Evolutionary conservation across 192 early-diverging fungal genomes (phyloP).

Genomic region (Chytriomyces confervae): DNA sequence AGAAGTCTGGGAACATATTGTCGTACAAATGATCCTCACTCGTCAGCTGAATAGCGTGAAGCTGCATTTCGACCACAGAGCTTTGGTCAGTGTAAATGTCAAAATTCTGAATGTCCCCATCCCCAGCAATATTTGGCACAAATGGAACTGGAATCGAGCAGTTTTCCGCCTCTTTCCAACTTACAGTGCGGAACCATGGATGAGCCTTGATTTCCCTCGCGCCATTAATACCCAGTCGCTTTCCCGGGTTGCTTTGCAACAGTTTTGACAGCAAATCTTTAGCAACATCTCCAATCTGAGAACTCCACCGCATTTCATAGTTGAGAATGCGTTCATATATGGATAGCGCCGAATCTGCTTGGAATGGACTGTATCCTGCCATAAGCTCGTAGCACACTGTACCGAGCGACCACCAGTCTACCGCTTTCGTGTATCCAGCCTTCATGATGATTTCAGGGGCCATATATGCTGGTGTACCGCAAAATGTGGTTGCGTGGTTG

Average conservation of each 20-base stretch:
- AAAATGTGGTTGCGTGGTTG: slow-evolving; percentile 61
- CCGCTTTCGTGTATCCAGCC: slow-evolving; percentile 49
- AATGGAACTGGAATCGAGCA: slow-evolving; percentile 36
- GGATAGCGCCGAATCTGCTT: slow-evolving; percentile 41
- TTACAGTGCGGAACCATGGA: slow-evolving; percentile 37
- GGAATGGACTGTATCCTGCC: slow-evolving; percentile 53
- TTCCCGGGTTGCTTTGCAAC: slow-evolving; percentile 27
- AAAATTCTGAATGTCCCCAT: slow-evolving; percentile 50
- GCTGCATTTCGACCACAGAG: slow-evolving; percentile 36
- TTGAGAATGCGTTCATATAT: slow-evolving; percentile 51
- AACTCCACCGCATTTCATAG: slow-evolving; percentile 40
- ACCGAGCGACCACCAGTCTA: slow-evolving; percentile 54
- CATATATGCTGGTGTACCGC: slow-evolving; percentile 79
- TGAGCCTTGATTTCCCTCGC: slow-evolving; percentile 44
- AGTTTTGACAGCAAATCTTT: slow-evolving; percentile 33
- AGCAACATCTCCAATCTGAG: slow-evolving; percentile 30
- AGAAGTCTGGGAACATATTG: slow-evolving; percentile 41
- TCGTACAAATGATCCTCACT: slow-evolving; percentile 35
- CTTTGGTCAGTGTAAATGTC: slow-evolving; percentile 40
- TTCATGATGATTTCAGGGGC: slow-evolving; percentile 51
- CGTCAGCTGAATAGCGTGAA: slow-evolving; percentile 11
- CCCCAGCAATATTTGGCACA: slow-evolving; percentile 35
- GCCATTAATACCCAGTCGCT: slow-evolving; percentile 41
- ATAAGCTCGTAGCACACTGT: slow-evolving; percentile 53
- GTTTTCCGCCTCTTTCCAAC: slow-evolving; percentile 33